phyloP scores from a whole-genome alignment of 495 filamentous ascomycete genomes.

The Thermochaetoides thermophila region DNA sequence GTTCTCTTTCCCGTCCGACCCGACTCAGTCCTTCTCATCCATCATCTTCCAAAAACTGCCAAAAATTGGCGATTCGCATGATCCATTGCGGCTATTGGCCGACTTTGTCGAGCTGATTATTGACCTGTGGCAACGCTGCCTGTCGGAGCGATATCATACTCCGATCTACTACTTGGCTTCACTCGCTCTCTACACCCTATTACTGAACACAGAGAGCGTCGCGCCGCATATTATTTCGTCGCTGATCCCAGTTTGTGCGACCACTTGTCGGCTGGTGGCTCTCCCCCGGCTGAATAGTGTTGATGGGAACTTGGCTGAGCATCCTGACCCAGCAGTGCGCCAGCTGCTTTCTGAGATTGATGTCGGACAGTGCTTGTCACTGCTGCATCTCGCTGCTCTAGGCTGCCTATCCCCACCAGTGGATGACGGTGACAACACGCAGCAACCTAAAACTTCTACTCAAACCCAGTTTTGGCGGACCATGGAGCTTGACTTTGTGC shows the following conservation, averaged over 20 bases:
- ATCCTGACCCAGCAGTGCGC: conserved; percentile 11
- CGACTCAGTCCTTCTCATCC: conserved; percentile 24
- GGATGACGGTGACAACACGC: conserved; percentile 1
- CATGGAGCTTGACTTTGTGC: conserved; percentile 32
- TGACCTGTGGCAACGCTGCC: conserved; percentile 30
- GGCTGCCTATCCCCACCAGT: conserved; percentile 17
- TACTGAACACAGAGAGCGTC: conserved; percentile 24
- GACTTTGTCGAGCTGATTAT: conserved; percentile 31
- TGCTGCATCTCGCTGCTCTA: conserved; percentile 26
- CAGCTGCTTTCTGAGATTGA: conserved; percentile 19
- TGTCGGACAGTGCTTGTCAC: conserved; percentile 22
- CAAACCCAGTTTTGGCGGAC: conserved; percentile 27
- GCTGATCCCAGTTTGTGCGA: conserved; percentile 27
- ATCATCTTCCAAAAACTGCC: conserved; percentile 30
- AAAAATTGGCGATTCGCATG: conserved; percentile 17
- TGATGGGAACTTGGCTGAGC: conserved; percentile 13
- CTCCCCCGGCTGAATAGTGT: conserved; percentile 14
- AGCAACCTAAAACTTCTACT: conserved; percentile 10
- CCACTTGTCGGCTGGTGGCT: conserved; percentile 19
- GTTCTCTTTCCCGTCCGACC: conserved; percentile 26
- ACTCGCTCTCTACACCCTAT: conserved; percentile 23
- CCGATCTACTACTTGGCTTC: conserved; percentile 30
- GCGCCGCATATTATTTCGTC: conserved; percentile 28
- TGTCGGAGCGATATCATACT: conserved; percentile 24
- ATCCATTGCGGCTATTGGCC: conserved; percentile 24